phyloP scores from a whole-genome alignment of 2,329 filamentous ascomycete species.

The Neonectria punicea region DNA sequence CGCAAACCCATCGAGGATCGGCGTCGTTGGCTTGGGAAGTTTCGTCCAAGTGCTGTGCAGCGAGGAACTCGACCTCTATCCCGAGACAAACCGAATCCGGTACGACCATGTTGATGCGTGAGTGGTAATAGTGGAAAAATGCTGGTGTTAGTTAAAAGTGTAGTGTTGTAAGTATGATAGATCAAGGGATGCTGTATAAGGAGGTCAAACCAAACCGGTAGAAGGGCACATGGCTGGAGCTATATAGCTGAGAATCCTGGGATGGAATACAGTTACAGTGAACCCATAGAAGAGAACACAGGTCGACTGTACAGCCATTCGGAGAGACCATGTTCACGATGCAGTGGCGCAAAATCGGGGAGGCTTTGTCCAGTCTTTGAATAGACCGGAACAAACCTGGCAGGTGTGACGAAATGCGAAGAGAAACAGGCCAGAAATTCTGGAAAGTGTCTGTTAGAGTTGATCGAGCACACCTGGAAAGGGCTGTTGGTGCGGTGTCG shows the following conservation, averaged over 20 bases:
- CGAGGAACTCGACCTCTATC: slow-evolving; percentile 44
- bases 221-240: background rate
- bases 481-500: background rate
- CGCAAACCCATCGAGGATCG: slow-evolving; percentile 29
- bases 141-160: background rate
- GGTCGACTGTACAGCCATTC: background rate
- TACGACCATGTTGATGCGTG: slow-evolving; percentile 13
- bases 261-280: background rate
- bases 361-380: background rate
- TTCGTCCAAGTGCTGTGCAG: slow-evolving; percentile 28
- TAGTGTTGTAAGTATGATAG: no score
- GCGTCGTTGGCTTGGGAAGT: slow-evolving; percentile 4
- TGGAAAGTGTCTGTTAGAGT: background rate
- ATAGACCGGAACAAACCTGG: background rate
- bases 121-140: no score
- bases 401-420: background rate
- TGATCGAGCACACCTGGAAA: background rate
- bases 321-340: background rate
- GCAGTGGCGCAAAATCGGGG: background rate
- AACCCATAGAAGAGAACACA: background rate
- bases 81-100: slow-evolving; percentile 34
- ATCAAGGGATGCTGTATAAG: background rate
- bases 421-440: no score
- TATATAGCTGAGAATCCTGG: background rate
- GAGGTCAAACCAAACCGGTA: background rate